phyloP scores from a whole-genome alignment of 371 early-diverging fungal species.

The Blastocladiella emersonii region DNA sequence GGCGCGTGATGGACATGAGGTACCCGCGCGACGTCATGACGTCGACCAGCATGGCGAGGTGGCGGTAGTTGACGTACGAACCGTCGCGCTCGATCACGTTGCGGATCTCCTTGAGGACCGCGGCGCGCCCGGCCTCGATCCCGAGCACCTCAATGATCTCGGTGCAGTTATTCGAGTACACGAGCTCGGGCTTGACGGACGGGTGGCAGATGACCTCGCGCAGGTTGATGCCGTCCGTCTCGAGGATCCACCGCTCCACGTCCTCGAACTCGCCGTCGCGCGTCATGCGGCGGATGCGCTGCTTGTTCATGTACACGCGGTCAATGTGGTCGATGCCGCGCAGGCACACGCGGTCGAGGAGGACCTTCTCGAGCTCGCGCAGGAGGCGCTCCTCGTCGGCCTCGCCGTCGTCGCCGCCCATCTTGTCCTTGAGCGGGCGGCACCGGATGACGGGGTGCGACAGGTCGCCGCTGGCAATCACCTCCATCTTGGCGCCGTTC shows the following conservation, averaged over 20 bases:
- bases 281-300: slow-evolving; percentile 32
- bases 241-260: slow-evolving; percentile 71
- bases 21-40: slow-evolving; percentile 95
- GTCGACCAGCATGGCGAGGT: slow-evolving; percentile 91
- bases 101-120: slow-evolving; percentile 85
- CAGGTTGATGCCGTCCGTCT: slow-evolving; percentile 96
- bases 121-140: slow-evolving; percentile 93
- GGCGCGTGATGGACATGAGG: slow-evolving; percentile 96
- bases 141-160: slow-evolving; percentile 94
- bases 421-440: slow-evolving; percentile 64
- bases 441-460: slow-evolving; percentile 79
- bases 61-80: slow-evolving; percentile 98
- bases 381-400: slow-evolving; percentile 79
- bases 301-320: slow-evolving; percentile 83
- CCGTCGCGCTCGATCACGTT: slow-evolving; percentile 96
- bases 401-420: slow-evolving; percentile 24
- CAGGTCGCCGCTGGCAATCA: slow-evolving; percentile 89
- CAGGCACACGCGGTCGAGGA: slow-evolving; percentile 74
- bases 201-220: slow-evolving; percentile 71
- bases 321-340: slow-evolving; percentile 82
- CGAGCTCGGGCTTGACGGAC: slow-evolving; percentile 66
- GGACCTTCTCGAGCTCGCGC: slow-evolving; percentile 62
- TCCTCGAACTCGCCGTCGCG: slow-evolving; percentile 50
- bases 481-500: slow-evolving; percentile 40
- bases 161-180: slow-evolving; percentile 83